phyloP scores from a whole-genome alignment of 2,329 filamentous ascomycete species.

The Chaetomiaceae sp. region DNA sequence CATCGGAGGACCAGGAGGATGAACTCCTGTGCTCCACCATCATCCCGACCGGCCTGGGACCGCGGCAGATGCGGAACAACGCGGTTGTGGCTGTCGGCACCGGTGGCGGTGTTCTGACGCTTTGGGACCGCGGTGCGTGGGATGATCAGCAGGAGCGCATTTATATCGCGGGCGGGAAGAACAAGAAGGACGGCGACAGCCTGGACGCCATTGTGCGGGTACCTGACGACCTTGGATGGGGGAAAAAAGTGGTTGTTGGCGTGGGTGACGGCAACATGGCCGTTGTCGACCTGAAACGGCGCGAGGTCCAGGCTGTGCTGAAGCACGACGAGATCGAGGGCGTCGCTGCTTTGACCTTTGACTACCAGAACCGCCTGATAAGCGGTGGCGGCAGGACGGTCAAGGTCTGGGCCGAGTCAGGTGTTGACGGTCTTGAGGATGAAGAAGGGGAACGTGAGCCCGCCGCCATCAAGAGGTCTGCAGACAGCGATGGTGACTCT shows the following conservation, averaged over 20 bases:
- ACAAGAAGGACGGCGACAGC: conserved; percentile 61
- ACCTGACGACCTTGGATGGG: conserved; percentile 63
- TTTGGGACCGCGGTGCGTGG: conserved; percentile 95
- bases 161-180: conserved; percentile 60
- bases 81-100: conserved; percentile 74
- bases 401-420: conserved; percentile 83
- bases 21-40: conserved; percentile 80
- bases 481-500: conserved; percentile 43
- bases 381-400: conserved; percentile 80
- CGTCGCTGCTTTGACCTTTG: conserved; percentile 77
- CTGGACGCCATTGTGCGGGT: conserved; percentile 72
- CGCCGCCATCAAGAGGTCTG: conserved; percentile 45
- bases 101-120: conserved; percentile 74
- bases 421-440: conserved; percentile 41
- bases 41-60: conserved; percentile 66
- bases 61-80: conserved; percentile 60
- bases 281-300: conserved; percentile 69
- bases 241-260: conserved; percentile 73
- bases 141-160: conserved; percentile 92
- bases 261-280: conserved; percentile 75
- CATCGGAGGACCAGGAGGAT: conserved; percentile 92
- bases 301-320: conserved; percentile 64
- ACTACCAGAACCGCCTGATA: conserved; percentile 80
- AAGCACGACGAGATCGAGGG: conserved; percentile 86
- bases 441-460: conserved; percentile 46